Percentiles rank a stretch among this genome's conserved stretches.
Evolutionary conservation across 805 yeast species (phyloP).

Genomic region (Cyberlindnera lachancei): DNA sequence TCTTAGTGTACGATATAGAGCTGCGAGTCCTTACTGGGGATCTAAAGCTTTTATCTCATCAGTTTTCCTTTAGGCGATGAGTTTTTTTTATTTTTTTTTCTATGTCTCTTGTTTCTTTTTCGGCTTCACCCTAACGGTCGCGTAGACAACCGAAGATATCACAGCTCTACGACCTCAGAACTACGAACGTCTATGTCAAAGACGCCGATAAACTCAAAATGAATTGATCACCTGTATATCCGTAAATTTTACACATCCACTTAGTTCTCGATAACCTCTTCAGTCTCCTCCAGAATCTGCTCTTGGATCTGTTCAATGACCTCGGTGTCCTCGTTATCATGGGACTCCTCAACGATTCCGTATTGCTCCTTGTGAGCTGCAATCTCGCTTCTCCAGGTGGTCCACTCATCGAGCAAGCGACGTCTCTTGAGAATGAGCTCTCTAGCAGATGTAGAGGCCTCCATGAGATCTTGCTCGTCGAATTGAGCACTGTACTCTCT

Average conservation of each 20-base stretch:
- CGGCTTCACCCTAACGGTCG: too few relatives aligned
- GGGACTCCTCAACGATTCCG: slow-evolving; percentile 35
- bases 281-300: slow-evolving; percentile 47
- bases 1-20: too few relatives aligned
- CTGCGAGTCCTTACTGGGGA: too few relatives aligned
- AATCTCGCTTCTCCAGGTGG: slow-evolving; percentile 56
- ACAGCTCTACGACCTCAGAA: too few relatives aligned
- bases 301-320: slow-evolving; percentile 68
- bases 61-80: background rate
- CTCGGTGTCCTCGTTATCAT: slow-evolving; percentile 61
- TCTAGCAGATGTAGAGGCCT: slow-evolving; percentile 85
- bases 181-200: too few relatives aligned
- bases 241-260: too few relatives aligned
- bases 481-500: slow-evolving; percentile 86
- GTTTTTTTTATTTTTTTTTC: too few relatives aligned
- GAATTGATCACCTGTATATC: too few relatives aligned
- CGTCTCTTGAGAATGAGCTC: slow-evolving; percentile 84
- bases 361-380: slow-evolving; percentile 41
- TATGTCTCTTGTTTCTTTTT: too few relatives aligned
- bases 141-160: too few relatives aligned
- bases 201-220: too few relatives aligned
- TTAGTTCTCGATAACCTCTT: slow-evolving; percentile 19
- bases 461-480: slow-evolving; percentile 94
- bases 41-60: background rate
- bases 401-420: slow-evolving; percentile 80